Percentiles rank a stretch among this genome's conserved stretches.
Conservation (phyloP, 805 yeast genomes). For the Yarrowia osloensis region DNA sequence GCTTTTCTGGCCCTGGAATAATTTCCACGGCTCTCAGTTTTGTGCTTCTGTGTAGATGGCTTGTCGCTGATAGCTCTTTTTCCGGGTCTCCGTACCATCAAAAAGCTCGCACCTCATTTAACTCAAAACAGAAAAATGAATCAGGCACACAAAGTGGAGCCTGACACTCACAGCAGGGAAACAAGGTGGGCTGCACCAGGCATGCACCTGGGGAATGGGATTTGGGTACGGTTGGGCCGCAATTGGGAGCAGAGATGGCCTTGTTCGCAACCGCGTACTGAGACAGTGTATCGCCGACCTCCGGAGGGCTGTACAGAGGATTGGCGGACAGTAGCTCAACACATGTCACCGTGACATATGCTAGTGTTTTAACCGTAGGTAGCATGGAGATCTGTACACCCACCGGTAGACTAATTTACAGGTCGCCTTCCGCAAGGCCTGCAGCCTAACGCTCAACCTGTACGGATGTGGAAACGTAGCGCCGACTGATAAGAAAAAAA, state of each 20-base stretch:
- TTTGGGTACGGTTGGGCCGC: background rate
- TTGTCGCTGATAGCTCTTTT: background rate
- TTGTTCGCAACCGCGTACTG: background rate
- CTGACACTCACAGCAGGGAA: constrained; percentile 1
- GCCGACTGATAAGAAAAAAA: constrained; percentile 2
- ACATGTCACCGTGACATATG: constrained; percentile 3
- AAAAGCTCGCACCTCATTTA: constrained; percentile 10
- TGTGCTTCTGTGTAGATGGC: background rate
- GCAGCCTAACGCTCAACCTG: background rate
- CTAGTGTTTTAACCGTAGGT: background rate
- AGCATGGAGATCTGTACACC: constrained; percentile 1
- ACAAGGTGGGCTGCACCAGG: constrained; percentile 6
- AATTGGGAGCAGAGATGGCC: background rate
- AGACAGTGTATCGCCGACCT: background rate
- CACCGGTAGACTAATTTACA: constrained; percentile 4
- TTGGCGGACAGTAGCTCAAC: background rate
- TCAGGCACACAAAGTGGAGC: constrained; percentile 26
- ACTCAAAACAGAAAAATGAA: constrained; percentile 28
- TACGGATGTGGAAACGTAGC: constrained; percentile 18
- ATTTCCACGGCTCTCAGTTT: background rate
- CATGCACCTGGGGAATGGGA: background rate
- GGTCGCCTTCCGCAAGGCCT: background rate
- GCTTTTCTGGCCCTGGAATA: background rate
- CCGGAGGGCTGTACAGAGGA: background rate
- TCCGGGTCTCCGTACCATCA: background rate